Conservation (phyloP, 2,329 filamentous ascomycete species). For the Phialemoniopsis sp. region DNA sequence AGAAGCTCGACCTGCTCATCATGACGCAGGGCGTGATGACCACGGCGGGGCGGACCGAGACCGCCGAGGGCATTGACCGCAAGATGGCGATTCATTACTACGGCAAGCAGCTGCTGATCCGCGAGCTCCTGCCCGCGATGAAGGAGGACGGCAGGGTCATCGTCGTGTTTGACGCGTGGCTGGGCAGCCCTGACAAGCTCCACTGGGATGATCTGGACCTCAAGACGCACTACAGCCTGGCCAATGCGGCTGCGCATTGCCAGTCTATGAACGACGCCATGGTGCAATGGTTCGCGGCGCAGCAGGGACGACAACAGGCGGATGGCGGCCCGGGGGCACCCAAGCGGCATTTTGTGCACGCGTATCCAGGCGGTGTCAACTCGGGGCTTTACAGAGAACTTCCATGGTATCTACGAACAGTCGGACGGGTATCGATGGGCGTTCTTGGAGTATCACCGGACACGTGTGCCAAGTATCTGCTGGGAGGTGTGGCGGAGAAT, state of each 20-base stretch:
- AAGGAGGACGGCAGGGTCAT: conserved; percentile 30
- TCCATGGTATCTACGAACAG: conserved; percentile 21
- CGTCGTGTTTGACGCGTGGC: conserved; percentile 25
- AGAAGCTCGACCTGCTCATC: conserved; percentile 29
- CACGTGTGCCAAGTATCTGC: conserved; percentile 18
- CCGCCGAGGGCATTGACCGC: conserved; percentile 36
- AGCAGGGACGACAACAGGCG: conserved; percentile 13
- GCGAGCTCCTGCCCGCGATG: conserved; percentile 31
- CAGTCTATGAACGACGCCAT: conserved; percentile 32
- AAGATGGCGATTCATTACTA: conserved; percentile 44
- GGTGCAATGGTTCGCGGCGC: conserved; percentile 23
- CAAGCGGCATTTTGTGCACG: conserved; percentile 30
- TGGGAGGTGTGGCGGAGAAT: conserved; percentile 13
- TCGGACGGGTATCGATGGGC: conserved; percentile 5
- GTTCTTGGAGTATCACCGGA: conserved; percentile 18
- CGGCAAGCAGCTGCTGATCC: conserved; percentile 35
- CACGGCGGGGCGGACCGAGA: conserved; percentile 28
- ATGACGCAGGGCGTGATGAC: conserved; percentile 32
- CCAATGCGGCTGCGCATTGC: conserved; percentile 28
- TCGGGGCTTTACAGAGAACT: conserved; percentile 21
- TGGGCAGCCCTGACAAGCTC: conserved; percentile 25
- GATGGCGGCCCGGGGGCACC: conserved; percentile 8
- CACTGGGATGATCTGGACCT: conserved; percentile 35
- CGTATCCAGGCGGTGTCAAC: conserved; percentile 31
- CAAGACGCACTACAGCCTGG: conserved; percentile 23